Evolutionary conservation across 2,329 filamentous ascomycete genomes (phyloP), one percentile per base, ranked within the genome.

Genomic region (Rhynchosporium graminicola): DNA sequence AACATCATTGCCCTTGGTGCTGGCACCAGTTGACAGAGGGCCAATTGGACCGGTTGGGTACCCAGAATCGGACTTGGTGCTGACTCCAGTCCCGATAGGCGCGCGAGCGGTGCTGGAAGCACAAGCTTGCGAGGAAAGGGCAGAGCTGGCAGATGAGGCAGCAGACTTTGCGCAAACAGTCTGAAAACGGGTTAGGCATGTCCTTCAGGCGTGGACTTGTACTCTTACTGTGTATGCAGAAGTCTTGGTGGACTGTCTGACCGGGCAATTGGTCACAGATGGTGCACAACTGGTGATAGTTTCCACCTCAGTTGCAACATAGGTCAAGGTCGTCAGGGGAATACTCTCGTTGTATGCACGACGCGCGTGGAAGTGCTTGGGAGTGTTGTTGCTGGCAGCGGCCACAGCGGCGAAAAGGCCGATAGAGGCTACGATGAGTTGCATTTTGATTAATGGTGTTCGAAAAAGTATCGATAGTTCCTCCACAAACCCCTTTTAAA

Each of bases 111-210:
- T 48, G 26, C 58, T 59, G 8, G 64, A 59, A 26, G 59, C 57
- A 54, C 47, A 52, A 55, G 62, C 54, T 12, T 65, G 63, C 57
- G 60, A 63, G 29, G 69, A 67, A 48, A 80, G 70, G 38, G 77
- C 76, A 31, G 77, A 77, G 74, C 80, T 77, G 64, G 72, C 72
- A 36, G 76, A 78, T 45, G 62, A 61, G 42, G 72, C 70, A 52
- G 78, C 77, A 36, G 75, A 66, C 63, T 81, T 75, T 65, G 80
- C 80, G 76, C 80, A 82, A 68, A 82, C 75, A 64, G 82, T 82
- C 68, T 72, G 42, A 9, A 56, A 15, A 33, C 31, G 26, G 51
- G 60, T 63, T 45, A 60, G 1, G 43, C 20, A 42, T 33, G 31
- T 26, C 45, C 7, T 20, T 2, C n/a, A 20, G 3, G 9, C 4